A percentile compares a stretch with the other conserved stretches of the same genome.
phyloP scores from a whole-genome alignment of 257 asterid species.

The Mitragyna speciosa region DNA sequence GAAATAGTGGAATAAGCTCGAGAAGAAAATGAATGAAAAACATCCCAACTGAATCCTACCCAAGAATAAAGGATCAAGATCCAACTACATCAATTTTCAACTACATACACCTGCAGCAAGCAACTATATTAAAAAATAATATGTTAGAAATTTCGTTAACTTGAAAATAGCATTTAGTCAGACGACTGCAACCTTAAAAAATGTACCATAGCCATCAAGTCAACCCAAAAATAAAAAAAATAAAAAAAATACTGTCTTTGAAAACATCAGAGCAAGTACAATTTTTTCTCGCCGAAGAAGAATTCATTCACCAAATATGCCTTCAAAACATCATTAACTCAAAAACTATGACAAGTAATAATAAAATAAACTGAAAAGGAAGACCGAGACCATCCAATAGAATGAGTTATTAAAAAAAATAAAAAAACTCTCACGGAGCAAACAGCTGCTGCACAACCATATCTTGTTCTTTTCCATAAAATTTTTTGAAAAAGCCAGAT shows the following conservation, averaged over 20 bases:
- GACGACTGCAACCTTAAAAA: background rate
- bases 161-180: background rate
- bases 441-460: slow-evolving; percentile 27
- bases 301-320: background rate
- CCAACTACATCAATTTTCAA: background rate
- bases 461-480: slow-evolving; percentile 21
- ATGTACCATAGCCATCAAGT: background rate
- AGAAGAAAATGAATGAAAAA: background rate
- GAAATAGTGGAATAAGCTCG: background rate
- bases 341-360: background rate
- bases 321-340: background rate
- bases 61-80: background rate
- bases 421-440: slow-evolving; percentile 5
- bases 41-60: background rate
- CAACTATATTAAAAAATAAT: background rate
- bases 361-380: background rate
- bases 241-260: background rate
- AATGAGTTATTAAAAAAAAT: background rate
- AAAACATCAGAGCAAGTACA: slow-evolving; percentile 6
- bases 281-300: background rate
- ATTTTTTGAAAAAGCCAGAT: slow-evolving; percentile 21
- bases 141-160: background rate
- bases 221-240: background rate
- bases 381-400: background rate
- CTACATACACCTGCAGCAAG: background rate